A percentile compares a stretch with the other conserved stretches of the same genome.
Evolutionary conservation across 2,329 filamentous ascomycete species (phyloP).

Genomic region (Nemania sp.): DNA sequence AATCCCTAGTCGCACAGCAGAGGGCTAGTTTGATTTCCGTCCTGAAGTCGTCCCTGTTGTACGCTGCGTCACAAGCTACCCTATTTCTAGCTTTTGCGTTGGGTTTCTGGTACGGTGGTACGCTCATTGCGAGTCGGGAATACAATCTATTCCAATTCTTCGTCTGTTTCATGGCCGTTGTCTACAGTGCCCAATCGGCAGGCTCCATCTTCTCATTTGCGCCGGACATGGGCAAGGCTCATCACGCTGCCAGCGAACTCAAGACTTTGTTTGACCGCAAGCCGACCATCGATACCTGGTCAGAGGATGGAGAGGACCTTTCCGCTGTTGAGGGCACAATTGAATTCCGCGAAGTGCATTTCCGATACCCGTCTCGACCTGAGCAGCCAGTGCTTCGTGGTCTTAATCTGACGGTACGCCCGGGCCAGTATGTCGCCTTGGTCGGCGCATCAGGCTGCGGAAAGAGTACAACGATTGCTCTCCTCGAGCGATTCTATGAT

Average conservation of each 20-base stretch:
- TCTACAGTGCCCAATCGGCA: conserved; percentile 93
- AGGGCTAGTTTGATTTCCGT: conserved; percentile 77
- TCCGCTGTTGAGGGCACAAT: conserved; percentile 78
- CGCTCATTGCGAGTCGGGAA: conserved; percentile 75
- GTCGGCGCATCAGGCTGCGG: conserved; percentile 96
- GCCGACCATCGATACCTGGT: conserved; percentile 87
- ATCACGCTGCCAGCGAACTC: conserved; percentile 82
- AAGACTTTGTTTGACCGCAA: conserved; percentile 86
- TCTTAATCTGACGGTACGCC: conserved; percentile 77
- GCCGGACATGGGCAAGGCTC: conserved; percentile 93
- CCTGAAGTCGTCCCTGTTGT: conserved; percentile 80
- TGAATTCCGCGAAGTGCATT: conserved; percentile 93
- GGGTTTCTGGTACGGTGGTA: conserved; percentile 93
- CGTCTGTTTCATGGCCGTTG: conserved; percentile 85
- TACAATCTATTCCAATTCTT: conserved; percentile 91
- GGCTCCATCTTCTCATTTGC: conserved; percentile 91
- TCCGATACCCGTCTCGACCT: conserved; percentile 90
- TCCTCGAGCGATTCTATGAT: conserved; percentile 96
- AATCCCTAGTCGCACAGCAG: conserved; percentile 74
- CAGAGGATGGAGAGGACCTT: conserved; percentile 72
- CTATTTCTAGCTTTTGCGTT: conserved; percentile 87
- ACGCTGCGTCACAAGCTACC: conserved; percentile 85
- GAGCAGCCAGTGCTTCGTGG: conserved; percentile 93
- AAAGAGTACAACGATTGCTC: conserved; percentile 91
- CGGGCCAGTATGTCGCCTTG: conserved; percentile 86